Evolutionary conservation across 2,329 filamentous ascomycete species (phyloP).

Genomic region (Talaromyces verruculosus): DNA sequence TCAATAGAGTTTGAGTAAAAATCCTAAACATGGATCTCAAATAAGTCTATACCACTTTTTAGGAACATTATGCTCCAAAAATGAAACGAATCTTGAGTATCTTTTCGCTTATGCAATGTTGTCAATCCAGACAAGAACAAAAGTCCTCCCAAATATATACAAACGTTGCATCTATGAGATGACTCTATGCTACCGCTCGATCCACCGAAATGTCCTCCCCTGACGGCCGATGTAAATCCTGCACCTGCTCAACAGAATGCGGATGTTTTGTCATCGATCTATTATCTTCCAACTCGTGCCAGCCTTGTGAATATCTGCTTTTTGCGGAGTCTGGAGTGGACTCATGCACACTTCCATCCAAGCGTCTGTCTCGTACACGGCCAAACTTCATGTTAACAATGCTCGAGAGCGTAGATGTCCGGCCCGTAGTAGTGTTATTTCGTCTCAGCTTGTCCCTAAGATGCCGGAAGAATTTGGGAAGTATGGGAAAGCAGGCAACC

Average conservation of each 20-base stretch:
- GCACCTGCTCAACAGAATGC: background rate
- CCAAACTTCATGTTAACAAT: background rate
- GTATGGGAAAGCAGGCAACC: slow-evolving; percentile 1
- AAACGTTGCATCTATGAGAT: background rate
- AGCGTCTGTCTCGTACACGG: background rate
- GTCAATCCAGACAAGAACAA: background rate
- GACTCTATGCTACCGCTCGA: background rate
- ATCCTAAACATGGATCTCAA: background rate
- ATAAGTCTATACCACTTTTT: background rate
- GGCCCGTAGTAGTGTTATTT: background rate
- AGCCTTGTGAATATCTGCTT: background rate
- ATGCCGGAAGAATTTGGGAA: slow-evolving; percentile 3
- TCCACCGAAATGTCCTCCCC: background rate
- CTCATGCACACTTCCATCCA: background rate
- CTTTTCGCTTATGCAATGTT: background rate
- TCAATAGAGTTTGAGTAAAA: background rate
- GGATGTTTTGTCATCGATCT: background rate
- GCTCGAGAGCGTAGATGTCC: background rate
- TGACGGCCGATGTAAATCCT: background rate
- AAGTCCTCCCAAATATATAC: background rate
- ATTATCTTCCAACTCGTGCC: background rate
- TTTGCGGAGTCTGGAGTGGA: background rate
- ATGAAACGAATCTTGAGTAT: background rate
- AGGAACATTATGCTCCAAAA: background rate
- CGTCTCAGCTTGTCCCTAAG: background rate